These are phyloP conservation scores for Saccharata proteae DNA, from an alignment of 2,329 filamentous ascomycete species.

Conservation along the genomic window DNA sequence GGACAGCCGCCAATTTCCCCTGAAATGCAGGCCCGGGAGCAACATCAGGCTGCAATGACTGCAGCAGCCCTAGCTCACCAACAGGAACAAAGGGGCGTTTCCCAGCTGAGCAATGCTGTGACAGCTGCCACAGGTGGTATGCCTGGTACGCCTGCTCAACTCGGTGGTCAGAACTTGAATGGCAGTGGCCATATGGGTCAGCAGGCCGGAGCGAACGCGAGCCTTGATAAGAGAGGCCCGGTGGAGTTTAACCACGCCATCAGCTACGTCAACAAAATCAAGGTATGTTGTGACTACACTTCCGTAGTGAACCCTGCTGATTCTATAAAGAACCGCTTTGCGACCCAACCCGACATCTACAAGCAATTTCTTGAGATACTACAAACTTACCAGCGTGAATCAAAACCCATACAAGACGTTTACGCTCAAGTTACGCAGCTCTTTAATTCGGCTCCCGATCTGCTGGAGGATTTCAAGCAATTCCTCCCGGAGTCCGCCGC, in stretches of 20 bases:
- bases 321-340: slow-evolving; percentile 70
- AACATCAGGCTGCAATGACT: slow-evolving; percentile 15
- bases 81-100: slow-evolving; percentile 54
- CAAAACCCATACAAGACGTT: slow-evolving; percentile 96
- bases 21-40: slow-evolving; percentile 18
- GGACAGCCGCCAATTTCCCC: slow-evolving; percentile 24
- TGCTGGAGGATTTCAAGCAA: slow-evolving; percentile 97
- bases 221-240: slow-evolving; percentile 73
- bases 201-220: slow-evolving; percentile 39
- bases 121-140: slow-evolving; percentile 45
- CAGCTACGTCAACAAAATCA: slow-evolving; percentile 99
- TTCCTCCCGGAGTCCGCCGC: slow-evolving; percentile 86
- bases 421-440: slow-evolving; percentile 92
- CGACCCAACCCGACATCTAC: slow-evolving; percentile 94
- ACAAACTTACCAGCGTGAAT: slow-evolving; percentile 95
- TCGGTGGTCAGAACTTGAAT: slow-evolving; percentile 49
- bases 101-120: slow-evolving; percentile 53
- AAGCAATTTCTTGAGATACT: slow-evolving; percentile 98
- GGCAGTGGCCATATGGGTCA: slow-evolving; percentile 36
- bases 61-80: slow-evolving; percentile 42
- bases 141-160: slow-evolving; percentile 30
- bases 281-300: slow-evolving; percentile 47
- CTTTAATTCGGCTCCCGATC: slow-evolving; percentile 85
- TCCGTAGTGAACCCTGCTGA: background rate
- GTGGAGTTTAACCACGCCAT: slow-evolving; percentile 99